Evolutionary conservation across 2,329 filamentous ascomycete species (phyloP), one percentile per base, ranked within the genome.

Genomic region (Sporothrix schenckii): DNA sequence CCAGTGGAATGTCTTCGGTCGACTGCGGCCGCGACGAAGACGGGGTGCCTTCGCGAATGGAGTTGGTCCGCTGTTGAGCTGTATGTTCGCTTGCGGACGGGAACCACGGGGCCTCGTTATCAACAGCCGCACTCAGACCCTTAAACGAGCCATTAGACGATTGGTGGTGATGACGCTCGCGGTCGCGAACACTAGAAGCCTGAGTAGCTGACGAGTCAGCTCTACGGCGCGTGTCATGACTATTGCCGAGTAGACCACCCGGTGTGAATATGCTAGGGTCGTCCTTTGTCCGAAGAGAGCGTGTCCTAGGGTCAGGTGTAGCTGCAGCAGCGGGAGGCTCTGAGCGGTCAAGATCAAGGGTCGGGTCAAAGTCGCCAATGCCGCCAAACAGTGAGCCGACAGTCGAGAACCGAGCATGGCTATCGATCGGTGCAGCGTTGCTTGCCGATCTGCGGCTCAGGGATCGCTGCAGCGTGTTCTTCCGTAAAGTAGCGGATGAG

Each of bases 291-390:
- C 27, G 47, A 6, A 52, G 61, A 4, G 61, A 66, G 16, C 47
- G 52, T 47, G 69, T 66, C 19, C 68, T 34, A 24, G 47, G 24
- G n/a, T 66, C 10, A 11, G 41, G 4, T 4, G 56, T 7, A 7
- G 54, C 24, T 6, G 39, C 47, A 50, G 52, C 5, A 27, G 30
- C 14, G n/a, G 52, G 27, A 24, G 63, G 49, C 19, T 52, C 83
- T 74, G 90, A 88, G 9, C 84, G 82, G 52, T 85, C 82, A 76
- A 89, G 80, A 72, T 92, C 88, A 10, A 93, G 78, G 3, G 93
- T 79, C 0, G 92, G 90, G 74, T 88, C 84, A 78, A 91, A 91
- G 1, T 87, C 85, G 5, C 90, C 90, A 67, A 92, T 89, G 75
- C 81, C 88, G 83, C 84, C 68, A 56, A 70, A 91, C 69, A 81